Conservation (phyloP, 176 grass and related monocot species). For the Elymus sibiricus region DNA sequence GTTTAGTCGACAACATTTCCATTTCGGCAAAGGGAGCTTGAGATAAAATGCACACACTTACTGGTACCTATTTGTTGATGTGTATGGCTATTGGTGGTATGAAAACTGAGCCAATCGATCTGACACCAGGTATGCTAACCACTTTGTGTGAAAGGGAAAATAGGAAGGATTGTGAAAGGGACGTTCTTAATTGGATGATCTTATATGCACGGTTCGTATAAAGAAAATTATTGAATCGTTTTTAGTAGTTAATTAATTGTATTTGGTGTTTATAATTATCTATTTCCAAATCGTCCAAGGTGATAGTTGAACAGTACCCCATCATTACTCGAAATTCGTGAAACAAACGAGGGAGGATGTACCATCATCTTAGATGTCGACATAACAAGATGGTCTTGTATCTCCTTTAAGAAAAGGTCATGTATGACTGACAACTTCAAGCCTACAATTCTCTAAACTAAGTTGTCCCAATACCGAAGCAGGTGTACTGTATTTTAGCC, state of each 20-base stretch:
- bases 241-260: too few relatives aligned
- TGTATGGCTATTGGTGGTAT: neutral
- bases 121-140: neutral
- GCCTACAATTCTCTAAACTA: neutral
- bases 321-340: too few relatives aligned
- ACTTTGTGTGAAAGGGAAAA: neutral
- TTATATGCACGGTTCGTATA: too few relatives aligned
- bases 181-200: neutral
- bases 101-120: slow-evolving; percentile 7
- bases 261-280: neutral
- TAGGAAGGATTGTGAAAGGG: neutral
- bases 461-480: neutral
- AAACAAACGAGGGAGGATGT: neutral
- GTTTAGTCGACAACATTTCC: neutral
- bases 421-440: neutral
- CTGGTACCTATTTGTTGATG: neutral
- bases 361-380: neutral
- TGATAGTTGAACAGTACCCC: neutral
- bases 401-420: too few relatives aligned
- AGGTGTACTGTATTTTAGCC: neutral
- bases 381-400: neutral
- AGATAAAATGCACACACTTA: neutral
- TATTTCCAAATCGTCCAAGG: neutral
- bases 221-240: too few relatives aligned
- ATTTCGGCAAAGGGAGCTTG: neutral